A percentile compares a stretch with the other conserved stretches of the same genome.
phyloP scores from a whole-genome alignment of 2,329 filamentous ascomycete genomes.

The Ophiostoma australiae region DNA sequence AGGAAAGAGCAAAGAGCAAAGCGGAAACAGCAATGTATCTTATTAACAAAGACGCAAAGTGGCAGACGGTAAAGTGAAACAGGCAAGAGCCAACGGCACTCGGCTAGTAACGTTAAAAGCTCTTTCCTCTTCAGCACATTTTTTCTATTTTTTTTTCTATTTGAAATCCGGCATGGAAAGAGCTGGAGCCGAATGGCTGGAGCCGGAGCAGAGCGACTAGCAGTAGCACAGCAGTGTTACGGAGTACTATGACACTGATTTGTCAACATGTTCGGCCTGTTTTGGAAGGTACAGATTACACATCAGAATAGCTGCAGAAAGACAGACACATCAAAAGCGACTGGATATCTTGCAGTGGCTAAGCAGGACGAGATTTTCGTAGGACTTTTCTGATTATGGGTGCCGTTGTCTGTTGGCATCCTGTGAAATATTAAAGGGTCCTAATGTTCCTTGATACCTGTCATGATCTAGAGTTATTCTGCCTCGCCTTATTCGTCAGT shows the following conservation, averaged over 20 bases:
- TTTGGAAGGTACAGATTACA: conserved; percentile 5
- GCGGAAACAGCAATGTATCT: neutral
- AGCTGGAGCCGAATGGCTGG: conserved; percentile 10
- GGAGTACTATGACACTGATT: neutral
- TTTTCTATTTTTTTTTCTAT: neutral
- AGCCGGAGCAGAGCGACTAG: neutral
- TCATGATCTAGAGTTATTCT: neutral
- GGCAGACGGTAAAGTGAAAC: too few relatives aligned
- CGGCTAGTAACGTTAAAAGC: neutral
- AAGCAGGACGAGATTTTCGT: neutral
- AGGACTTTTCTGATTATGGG: neutral
- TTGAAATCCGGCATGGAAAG: neutral
- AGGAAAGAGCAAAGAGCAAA: neutral
- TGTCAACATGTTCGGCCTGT: neutral
- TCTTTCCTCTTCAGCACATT: conserved; percentile 2
- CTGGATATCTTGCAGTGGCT: neutral
- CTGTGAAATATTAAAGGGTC: neutral
- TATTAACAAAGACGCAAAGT: neutral
- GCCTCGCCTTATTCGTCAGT: neutral
- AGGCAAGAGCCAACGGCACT: neutral
- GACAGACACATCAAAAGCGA: neutral
- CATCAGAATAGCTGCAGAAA: neutral
- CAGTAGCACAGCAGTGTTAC: neutral
- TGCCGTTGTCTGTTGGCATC: neutral
- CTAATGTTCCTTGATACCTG: neutral